Base-by-base conservation (phyloP, 2,329 filamentous ascomycete genomes). In the Chaetomium sp. region DNA sequence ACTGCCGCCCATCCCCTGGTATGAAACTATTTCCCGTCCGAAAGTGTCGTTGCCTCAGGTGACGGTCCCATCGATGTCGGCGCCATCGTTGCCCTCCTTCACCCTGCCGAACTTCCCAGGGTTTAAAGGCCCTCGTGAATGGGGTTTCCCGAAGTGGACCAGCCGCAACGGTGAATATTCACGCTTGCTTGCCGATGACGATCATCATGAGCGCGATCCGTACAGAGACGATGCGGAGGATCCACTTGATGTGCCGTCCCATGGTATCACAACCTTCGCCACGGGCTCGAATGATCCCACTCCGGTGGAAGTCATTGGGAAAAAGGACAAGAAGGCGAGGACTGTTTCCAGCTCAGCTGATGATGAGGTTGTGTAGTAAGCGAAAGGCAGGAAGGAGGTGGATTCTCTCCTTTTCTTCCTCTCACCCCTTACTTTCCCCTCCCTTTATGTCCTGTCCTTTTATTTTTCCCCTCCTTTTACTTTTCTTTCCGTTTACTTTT, bases 1-100 rank as follows among this genome's bases (percentile, higher is more conserved):
- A n/a, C 54, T 70, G n/a, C 71, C 71, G 12, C 57, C 68, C 36
- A 59, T 73, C 9, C 71, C 72, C 41, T 72, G 71, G 71, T 61
- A 58, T 32, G 55, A 63, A 47, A 58, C 59, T 6, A 51, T 63
- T n/a, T 59, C 56, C 34, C 35, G 53, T 32, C 61, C 61, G 5
- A 58, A 50, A 3, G 41, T 59, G 2, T 52, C 56, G 41, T 33
- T 59, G 6, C 47, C 55, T 4, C 38, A 14, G 12, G 45, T 59
- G 5, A 48, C 19, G 10, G 41, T 37, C 2, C 51, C 54, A 1
- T 49, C 54, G 7, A 38, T 57, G 6, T 6, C 50, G 4, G 38
- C 47, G 11, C 46, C 50, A 0, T 55, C 55, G 11, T 38, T 58
- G 9, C 52, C 55, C n/a, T 10, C 38, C 5, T 52, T 58, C 43